phyloP scores from a whole-genome alignment of 352 stramenopile species.

The Phytophthora pini region DNA sequence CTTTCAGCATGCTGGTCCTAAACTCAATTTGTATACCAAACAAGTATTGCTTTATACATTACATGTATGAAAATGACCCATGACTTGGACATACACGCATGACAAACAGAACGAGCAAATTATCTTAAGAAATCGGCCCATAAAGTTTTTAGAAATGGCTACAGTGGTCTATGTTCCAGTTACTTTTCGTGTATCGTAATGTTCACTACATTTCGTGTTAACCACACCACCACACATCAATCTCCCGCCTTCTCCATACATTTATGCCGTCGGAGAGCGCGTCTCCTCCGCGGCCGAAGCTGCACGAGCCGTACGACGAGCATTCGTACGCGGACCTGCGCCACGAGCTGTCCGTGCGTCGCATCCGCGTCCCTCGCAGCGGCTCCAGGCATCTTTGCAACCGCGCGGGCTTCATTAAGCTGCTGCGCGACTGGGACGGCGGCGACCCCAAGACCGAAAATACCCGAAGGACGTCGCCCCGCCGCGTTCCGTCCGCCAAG shows the following conservation, averaged over 20 bases:
- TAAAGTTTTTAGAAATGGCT: too few relatives aligned
- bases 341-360: slow-evolving; percentile 38
- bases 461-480: neutral
- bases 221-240: neutral
- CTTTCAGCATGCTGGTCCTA: too few relatives aligned
- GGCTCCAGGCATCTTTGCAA: slow-evolving; percentile 22
- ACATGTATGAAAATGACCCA: too few relatives aligned
- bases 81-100: too few relatives aligned
- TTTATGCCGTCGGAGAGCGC: slow-evolving; percentile 27
- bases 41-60: neutral
- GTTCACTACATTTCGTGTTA: neutral
- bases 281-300: slow-evolving; percentile 7
- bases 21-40: too few relatives aligned
- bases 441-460: neutral
- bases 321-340: slow-evolving; percentile 42
- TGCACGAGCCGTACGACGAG: slow-evolving; percentile 56
- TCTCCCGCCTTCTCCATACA: slow-evolving; percentile 20
- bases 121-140: too few relatives aligned
- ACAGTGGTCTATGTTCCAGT: too few relatives aligned
- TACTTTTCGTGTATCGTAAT: neutral
- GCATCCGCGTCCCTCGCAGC: slow-evolving; percentile 23
- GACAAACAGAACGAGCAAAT: too few relatives aligned
- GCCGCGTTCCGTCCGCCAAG: neutral
- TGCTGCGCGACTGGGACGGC: slow-evolving; percentile 48
- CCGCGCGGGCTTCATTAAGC: slow-evolving; percentile 33